These are phyloP conservation scores for Allium sativum DNA, from an alignment of 106 monocot species.

Conservation along the genomic window DNA sequence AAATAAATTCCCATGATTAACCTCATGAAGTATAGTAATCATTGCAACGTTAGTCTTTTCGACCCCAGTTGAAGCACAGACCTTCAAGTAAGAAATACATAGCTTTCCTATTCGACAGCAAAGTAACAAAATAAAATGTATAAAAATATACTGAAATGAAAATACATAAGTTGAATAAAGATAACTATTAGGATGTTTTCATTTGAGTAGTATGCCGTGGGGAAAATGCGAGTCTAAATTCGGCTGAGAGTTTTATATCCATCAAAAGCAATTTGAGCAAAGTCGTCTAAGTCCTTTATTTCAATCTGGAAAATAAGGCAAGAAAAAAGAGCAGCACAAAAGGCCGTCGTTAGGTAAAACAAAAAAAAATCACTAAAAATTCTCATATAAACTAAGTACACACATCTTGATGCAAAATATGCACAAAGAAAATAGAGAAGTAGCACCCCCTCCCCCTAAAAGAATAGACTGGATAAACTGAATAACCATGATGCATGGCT, in stretches of 20 bases:
- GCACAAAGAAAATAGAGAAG: too few species aligned
- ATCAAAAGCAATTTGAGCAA: constrained; percentile 88
- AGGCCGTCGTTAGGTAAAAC: too few species aligned
- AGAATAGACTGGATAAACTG: too few species aligned
- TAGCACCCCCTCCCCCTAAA: too few species aligned
- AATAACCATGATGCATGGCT: too few species aligned
- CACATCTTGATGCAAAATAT: too few species aligned
- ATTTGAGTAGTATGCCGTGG: constrained; percentile 74
- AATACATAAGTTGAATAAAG: constrained; percentile 8
- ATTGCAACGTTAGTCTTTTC: constrained; percentile 97
- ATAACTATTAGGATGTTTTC: constrained; percentile 72
- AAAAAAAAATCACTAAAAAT: too few species aligned
- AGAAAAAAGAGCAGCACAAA: too few species aligned
- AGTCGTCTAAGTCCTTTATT: constrained; percentile 85
- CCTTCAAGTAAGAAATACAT: constrained; percentile 31
- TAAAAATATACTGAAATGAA: constrained; percentile 1
- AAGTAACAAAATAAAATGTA: not conserved
- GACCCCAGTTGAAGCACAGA: constrained; percentile 97
- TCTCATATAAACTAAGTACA: too few species aligned
- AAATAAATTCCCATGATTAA: constrained; percentile 9
- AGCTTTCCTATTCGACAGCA: not conserved
- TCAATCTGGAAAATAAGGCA: constrained; percentile 56
- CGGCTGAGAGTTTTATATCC: constrained; percentile 92
- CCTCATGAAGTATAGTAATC: constrained; percentile 91
- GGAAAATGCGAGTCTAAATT: constrained; percentile 81